Evolutionary conservation across 306 rosid species (phyloP).

Genomic region (Casuarina equisetifolia): DNA sequence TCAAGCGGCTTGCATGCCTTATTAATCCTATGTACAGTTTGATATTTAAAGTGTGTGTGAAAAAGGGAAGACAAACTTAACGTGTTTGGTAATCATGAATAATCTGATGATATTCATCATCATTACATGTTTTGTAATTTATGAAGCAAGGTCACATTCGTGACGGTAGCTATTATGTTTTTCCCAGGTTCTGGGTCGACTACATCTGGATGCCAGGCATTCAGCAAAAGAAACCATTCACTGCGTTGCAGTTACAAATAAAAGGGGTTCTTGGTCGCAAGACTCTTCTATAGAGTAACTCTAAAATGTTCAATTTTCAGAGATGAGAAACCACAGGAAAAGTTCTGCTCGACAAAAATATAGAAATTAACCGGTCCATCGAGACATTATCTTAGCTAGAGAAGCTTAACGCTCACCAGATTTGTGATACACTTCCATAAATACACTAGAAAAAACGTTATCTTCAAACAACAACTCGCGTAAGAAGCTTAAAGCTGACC

Average conservation of each 20-base stretch:
- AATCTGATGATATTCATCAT: slow-evolving; percentile 6
- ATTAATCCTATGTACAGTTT: neutral
- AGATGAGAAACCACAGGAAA: slow-evolving; percentile 21
- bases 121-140: neutral
- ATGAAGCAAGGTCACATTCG: slow-evolving; percentile 14
- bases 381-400: slow-evolving; percentile 3
- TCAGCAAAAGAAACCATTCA: slow-evolving; percentile 17
- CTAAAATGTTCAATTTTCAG: slow-evolving; percentile 13
- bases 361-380: slow-evolving; percentile 24
- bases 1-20: neutral
- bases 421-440: slow-evolving; percentile 18
- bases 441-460: slow-evolving; percentile 20
- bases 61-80: neutral
- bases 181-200: slow-evolving; percentile 4
- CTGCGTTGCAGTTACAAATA: slow-evolving; percentile 18
- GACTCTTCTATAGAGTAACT: slow-evolving; percentile 9
- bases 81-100: slow-evolving; percentile 11
- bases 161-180: neutral
- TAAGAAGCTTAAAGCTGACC: slow-evolving; percentile 38
- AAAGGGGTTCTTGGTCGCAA: slow-evolving; percentile 20
- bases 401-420: slow-evolving; percentile 6
- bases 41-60: neutral
- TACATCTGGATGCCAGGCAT: slow-evolving; percentile 6
- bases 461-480: slow-evolving; percentile 23
- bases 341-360: slow-evolving; percentile 23